Conservation (phyloP, 164 flowering plant genomes). For the Euptelea pleiosperma region DNA sequence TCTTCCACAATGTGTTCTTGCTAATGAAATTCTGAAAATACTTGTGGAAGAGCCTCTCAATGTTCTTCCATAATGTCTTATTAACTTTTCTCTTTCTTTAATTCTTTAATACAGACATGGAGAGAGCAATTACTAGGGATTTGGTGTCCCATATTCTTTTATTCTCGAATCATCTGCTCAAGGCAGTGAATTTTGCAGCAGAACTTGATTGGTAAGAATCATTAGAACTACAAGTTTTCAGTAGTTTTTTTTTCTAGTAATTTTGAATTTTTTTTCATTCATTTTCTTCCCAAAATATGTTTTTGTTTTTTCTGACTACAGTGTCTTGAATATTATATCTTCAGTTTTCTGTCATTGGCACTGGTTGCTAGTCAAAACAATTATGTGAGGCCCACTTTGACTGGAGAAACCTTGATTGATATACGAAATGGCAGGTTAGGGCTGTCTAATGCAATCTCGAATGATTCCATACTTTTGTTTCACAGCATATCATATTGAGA, state of each 20-base stretch:
- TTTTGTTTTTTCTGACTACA: not conserved
- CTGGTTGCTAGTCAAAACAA: slow-evolving; percentile 88
- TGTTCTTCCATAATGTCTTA: not conserved
- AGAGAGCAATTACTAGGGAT: slow-evolving; percentile 86
- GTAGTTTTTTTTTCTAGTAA: not conserved
- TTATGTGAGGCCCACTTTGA: slow-evolving; percentile 80
- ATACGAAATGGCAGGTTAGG: slow-evolving; percentile 82
- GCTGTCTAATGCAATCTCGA: not conserved
- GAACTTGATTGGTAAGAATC: slow-evolving; percentile 83
- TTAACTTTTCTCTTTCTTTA: slow-evolving; percentile 1
- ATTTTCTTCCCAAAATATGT: not conserved
- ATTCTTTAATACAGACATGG: slow-evolving; percentile 64
- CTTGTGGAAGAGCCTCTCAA: not conserved
- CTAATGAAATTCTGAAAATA: not conserved
- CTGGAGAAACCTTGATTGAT: slow-evolving; percentile 55
- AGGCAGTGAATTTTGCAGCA: slow-evolving; percentile 78
- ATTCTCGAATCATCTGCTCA: slow-evolving; percentile 56
- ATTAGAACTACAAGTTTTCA: not conserved
- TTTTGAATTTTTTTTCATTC: slow-evolving; percentile 3
- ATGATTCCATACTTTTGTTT: not conserved
- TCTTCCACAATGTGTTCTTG: not conserved
- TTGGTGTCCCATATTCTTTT: slow-evolving; percentile 65
- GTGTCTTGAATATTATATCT: slow-evolving; percentile 3
- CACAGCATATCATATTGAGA: not conserved
- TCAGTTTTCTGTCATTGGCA: slow-evolving; percentile 76